Evolutionary conservation across 1,284 basidiomycete species (phyloP), one percentile per base, ranked within the genome.

Genomic region (Trametes versicolor): DNA sequence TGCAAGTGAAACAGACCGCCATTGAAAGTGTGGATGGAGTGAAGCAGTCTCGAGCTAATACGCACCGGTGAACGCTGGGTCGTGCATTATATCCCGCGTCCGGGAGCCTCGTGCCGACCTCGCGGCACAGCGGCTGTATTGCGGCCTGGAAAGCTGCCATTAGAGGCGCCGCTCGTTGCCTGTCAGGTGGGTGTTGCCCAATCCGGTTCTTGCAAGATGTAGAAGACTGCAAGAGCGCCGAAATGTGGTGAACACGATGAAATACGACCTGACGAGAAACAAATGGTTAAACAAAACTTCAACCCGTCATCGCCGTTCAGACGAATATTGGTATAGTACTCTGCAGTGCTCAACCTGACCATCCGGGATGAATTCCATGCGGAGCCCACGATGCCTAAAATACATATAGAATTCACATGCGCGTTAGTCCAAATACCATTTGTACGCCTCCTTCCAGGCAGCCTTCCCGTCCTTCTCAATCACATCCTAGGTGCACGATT

Each of bases 391-490:
- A 32, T 32, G 29, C 29, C 29, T 32, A 45, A 2, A 8, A 21
- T 21, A 19, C 8, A 19, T 45, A 23, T 13, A 27, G 47, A 23
- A 49, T 7, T 7, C 4, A 27, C 47, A 27, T 27, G 43, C 43
- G 19, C 8, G 27, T 19, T 50, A 68, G 32, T 73, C 64, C 15
- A 86, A 73, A 67, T 81, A 75, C 66, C 65, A 71, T 47, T 73
- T 71, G 62, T 81, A 85, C 36, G 80, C 79, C 48, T 75, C 74
- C 69, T 77, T 82, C 93, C 93, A 96, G 0, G 87, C 90, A 45
- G 82, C 82, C 74, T 92, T 92, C 0, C 85, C 95, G 9, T 85
- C 85, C 2, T 81, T 87, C 77, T 96, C 94, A 63, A 97, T 93
- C 23, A 95, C 92, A 70, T 96, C 93, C 84, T 72, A 19, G 6